Conservation (phyloP, 345 rosid genomes). For the Boechera stricta region DNA sequence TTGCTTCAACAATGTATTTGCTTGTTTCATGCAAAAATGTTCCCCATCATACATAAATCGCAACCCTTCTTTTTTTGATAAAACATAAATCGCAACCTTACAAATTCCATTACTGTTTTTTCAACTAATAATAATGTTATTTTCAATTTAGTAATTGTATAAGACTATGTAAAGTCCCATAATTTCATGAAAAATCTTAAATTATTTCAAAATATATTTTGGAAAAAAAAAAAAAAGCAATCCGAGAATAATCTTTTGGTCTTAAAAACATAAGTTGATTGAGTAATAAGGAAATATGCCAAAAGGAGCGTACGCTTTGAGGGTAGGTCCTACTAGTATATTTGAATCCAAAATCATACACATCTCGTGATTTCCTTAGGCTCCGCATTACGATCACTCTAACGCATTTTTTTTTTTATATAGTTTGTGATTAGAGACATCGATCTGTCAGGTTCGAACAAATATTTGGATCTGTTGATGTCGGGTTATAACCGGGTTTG, state of each 20-base stretch:
- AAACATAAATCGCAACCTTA: neutral
- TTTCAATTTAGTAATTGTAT: neutral
- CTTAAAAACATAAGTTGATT: conserved; percentile 16
- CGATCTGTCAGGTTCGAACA: too few relatives aligned
- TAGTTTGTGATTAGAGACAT: too few relatives aligned
- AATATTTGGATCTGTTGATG: too few relatives aligned
- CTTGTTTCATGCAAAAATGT: conserved; percentile 42
- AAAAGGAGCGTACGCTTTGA: conserved; percentile 26
- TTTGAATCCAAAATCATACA: conserved; percentile 27
- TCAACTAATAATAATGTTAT: conserved; percentile 5
- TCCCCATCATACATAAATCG: neutral
- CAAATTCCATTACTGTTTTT: conserved; percentile 17
- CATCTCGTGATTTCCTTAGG: conserved; percentile 30
- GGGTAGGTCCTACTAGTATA: conserved; percentile 10
- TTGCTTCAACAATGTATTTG: conserved; percentile 26
- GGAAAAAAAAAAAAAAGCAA: too few relatives aligned
- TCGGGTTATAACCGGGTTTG: too few relatives aligned
- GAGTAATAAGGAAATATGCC: conserved; percentile 22
- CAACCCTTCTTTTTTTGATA: neutral
- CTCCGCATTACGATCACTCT: conserved; percentile 8
- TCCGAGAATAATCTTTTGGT: conserved; percentile 12
- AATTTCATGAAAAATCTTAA: neutral
- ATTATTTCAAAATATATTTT: neutral
- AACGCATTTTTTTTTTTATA: too few relatives aligned
- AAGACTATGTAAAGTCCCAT: too few relatives aligned